phyloP scores from a whole-genome alignment of 495 filamentous ascomycete species.

The Aspergillus homomorphus region DNA sequence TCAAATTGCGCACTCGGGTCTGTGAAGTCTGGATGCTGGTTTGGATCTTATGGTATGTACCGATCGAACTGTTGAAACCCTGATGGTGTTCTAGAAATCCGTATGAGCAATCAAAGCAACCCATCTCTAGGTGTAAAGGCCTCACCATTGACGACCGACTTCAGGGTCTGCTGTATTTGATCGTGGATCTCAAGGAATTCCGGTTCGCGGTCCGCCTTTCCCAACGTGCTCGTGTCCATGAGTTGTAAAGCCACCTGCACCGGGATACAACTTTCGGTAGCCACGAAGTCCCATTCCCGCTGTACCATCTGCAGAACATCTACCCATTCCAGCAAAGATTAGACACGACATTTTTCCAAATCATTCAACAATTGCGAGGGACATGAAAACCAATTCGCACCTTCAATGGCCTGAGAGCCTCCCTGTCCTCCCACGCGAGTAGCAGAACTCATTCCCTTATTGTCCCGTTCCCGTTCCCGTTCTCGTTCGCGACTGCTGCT shows the following conservation, averaged over 20 bases:
- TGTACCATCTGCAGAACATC: conserved; percentile 71
- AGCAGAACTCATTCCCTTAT: neutral
- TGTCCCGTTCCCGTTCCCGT: conserved; percentile 11
- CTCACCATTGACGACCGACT: conserved; percentile 88
- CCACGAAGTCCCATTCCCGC: conserved; percentile 88
- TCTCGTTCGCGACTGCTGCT: conserved; percentile 26
- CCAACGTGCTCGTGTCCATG: conserved; percentile 90
- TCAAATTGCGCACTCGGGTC: conserved; percentile 73
- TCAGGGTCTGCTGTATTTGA: conserved; percentile 84
- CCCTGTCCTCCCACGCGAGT: conserved; percentile 8
- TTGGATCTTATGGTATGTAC: conserved; percentile 98
- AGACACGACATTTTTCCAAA: conserved; percentile 2
- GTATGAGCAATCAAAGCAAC: conserved; percentile 14
- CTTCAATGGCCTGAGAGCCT: conserved; percentile 42
- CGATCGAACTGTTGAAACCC: conserved; percentile 98
- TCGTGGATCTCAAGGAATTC: conserved; percentile 78
- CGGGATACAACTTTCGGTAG: conserved; percentile 78
- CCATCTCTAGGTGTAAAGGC: neutral
- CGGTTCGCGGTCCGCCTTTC: conserved; percentile 79
- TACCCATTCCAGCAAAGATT: conserved; percentile 13
- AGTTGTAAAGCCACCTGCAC: conserved; percentile 90
- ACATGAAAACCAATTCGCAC: conserved; percentile 22
- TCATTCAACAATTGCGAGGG: neutral
- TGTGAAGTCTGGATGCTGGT: conserved; percentile 87
- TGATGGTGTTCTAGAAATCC: conserved; percentile 77